Percentiles rank a stretch among this genome's conserved stretches.
phyloP scores from a whole-genome alignment of 345 rosid species.

The Psidium guajava region DNA sequence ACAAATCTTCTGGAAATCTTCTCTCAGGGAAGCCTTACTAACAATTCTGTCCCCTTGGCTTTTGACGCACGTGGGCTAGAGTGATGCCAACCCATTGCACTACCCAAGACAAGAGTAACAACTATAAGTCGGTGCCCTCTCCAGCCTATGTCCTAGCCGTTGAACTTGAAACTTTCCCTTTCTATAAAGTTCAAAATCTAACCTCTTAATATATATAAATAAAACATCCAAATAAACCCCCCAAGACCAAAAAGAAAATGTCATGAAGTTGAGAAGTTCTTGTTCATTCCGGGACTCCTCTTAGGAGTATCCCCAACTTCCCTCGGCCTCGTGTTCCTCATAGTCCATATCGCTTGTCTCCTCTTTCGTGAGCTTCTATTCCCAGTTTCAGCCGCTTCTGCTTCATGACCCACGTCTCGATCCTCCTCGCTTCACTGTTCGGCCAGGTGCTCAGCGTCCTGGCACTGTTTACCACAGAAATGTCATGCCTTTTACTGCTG shows the following conservation, averaged over 20 bases:
- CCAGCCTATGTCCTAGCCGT: too few species aligned
- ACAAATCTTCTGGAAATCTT: too few species aligned
- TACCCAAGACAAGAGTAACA: too few species aligned
- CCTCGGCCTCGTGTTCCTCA: conserved; percentile 26
- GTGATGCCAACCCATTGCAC: too few species aligned
- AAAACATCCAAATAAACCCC: too few species aligned
- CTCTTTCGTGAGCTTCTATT: conserved; percentile 33
- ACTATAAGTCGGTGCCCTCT: too few species aligned
- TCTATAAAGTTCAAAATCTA: too few species aligned
- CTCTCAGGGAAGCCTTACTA: too few species aligned
- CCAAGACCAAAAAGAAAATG: conserved; percentile 4
- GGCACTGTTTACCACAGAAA: conserved; percentile 33
- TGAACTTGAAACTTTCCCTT: neutral
- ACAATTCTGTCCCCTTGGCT: too few species aligned
- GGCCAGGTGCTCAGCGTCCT: conserved; percentile 29
- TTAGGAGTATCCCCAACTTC: conserved; percentile 42
- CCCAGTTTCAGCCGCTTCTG: conserved; percentile 24
- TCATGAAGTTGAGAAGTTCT: conserved; percentile 27
- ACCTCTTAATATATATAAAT: too few species aligned
- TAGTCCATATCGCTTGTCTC: conserved; percentile 27
- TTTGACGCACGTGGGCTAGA: too few species aligned
- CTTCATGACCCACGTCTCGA: conserved; percentile 37
- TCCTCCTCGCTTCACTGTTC: conserved; percentile 25
- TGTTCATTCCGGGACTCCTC: conserved; percentile 26
- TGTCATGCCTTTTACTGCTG: conserved; percentile 27